Evolutionary conservation across 768 basidiomycete genomes (phyloP).

Genomic region (Epithele typhae): DNA sequence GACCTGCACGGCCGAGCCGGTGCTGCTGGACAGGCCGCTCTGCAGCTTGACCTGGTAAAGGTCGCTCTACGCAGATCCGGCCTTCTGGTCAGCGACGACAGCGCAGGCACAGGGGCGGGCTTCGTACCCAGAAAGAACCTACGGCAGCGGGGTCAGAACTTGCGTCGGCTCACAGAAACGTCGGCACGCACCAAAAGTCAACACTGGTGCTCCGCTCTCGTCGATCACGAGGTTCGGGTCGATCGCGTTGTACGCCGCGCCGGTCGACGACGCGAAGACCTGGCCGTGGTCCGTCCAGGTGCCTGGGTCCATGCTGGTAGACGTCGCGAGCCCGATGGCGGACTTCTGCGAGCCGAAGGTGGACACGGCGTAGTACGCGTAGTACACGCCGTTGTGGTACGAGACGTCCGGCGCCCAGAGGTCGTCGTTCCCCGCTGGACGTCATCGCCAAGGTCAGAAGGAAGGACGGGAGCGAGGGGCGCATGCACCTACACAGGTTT

Average conservation of each 20-base stretch:
- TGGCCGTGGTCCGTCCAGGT: constrained; percentile 22
- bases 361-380: constrained; percentile 22
- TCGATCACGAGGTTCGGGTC: constrained; percentile 18
- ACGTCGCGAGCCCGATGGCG: constrained; percentile 21
- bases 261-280: constrained; percentile 15
- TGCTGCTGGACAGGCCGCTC: constrained; percentile 4
- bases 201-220: constrained; percentile 10
- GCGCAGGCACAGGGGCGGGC: neutral
- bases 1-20: constrained; percentile 7
- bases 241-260: constrained; percentile 19
- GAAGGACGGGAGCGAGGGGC: no score
- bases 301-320: constrained; percentile 20
- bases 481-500: constrained; percentile 5
- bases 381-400: constrained; percentile 18
- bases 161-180: no score
- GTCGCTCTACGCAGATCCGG: constrained; percentile 5
- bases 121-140: constrained; percentile 16
- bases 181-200: constrained; percentile 15
- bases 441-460: no score
- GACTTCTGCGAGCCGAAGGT: constrained; percentile 22
- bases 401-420: constrained; percentile 25
- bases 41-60: constrained; percentile 11
- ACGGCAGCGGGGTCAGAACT: no score
- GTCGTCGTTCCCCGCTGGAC: constrained; percentile 13
- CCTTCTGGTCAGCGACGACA: neutral